Base-by-base conservation (phyloP, 306 rosid genomes). In the Cyamopsis tetragonoloba region DNA sequence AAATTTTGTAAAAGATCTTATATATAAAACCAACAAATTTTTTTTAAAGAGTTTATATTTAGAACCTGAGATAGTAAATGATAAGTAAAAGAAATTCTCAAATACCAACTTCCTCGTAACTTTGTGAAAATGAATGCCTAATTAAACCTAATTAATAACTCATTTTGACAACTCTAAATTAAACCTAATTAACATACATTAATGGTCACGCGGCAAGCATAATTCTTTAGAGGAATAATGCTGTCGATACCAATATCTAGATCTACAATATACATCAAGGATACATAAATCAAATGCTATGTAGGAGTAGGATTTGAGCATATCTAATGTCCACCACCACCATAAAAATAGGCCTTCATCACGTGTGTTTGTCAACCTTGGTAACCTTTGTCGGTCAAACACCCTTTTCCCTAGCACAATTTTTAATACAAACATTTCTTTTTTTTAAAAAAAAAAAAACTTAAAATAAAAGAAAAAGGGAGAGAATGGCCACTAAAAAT, bases 351-450 rank as follows among this genome's bases (percentile, higher is more conserved):
- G 84, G 80, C 50, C 75, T 72, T 85, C 87, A 83, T 85, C 87
- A 83, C 84, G 87, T 88, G 85, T 72, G 78, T 81, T 77, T 81
- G 88, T 85, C 91, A 85, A 85, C 84, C 77, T 61, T 55, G 13
- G 77, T 63, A 66, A 77, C 74, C 73, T 12, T 77, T 82, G 85
- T 85, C 80, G 84, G 95, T 88, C 95, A 88, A 83, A 88, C 76
- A 39, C 60, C 61, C 66, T 75, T 79, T 72, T 71, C 68, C 23
- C 75, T 68, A 61, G 31, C 76, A 27, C 39, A 26, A 4, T 7
- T 50, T 54, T 66, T 74, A 6, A 1, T n/a, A n/a, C n/a, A n/a
- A n/a, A n/a, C 26, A 17, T 4, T 17, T 31, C 4, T 0, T 3
- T 17, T 34, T 22, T 50, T 17, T 22, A 4, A 17, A 19, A 3